These are phyloP conservation scores for Xylaria multiplex DNA, from an alignment of 2,329 filamentous ascomycete species.

Conservation along the genomic window DNA sequence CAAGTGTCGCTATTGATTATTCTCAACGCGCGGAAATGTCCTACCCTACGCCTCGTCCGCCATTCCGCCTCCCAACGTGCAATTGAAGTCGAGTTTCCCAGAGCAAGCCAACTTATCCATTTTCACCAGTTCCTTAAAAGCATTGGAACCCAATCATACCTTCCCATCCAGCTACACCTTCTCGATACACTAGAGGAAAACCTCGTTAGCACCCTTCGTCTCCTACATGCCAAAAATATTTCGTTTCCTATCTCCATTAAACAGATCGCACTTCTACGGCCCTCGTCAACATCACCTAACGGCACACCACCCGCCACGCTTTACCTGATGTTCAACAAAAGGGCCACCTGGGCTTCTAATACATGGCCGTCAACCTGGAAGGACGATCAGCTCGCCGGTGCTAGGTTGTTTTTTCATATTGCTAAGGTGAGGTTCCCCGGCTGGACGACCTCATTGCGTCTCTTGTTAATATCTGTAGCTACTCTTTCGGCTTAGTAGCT, in stretches of 20 bases:
- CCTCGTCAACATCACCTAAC: no score
- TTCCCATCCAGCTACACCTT: no score
- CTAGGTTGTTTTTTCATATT: conserved; percentile 17
- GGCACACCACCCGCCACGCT: no score
- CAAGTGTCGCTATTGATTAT: conserved; percentile 30
- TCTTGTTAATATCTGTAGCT: conserved; percentile 16
- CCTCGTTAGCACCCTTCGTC: no score
- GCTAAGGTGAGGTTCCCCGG: conserved; percentile 17
- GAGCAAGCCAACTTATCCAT: background rate
- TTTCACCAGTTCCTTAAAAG: no score
- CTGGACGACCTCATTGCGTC: conserved; percentile 2
- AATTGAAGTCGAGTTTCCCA: conserved; percentile 19
- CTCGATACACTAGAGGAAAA: no score
- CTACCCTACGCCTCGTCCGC: conserved; percentile 17
- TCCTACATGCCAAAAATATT: no score
- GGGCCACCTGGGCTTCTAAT: conserved; percentile 28
- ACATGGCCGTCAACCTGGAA: conserved; percentile 21
- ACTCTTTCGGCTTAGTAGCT: conserved; percentile 2
- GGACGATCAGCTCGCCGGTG: conserved; percentile 26
- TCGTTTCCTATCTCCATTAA: no score
- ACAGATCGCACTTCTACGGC: no score
- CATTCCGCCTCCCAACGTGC: conserved; percentile 16
- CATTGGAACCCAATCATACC: no score
- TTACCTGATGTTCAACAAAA: conserved; percentile 8
- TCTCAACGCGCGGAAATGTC: conserved; percentile 23